Evolutionary conservation across 2,329 filamentous ascomycete species (phyloP), one percentile per base, ranked within the genome.

Genomic region (Colletotrichum spinosum): DNA sequence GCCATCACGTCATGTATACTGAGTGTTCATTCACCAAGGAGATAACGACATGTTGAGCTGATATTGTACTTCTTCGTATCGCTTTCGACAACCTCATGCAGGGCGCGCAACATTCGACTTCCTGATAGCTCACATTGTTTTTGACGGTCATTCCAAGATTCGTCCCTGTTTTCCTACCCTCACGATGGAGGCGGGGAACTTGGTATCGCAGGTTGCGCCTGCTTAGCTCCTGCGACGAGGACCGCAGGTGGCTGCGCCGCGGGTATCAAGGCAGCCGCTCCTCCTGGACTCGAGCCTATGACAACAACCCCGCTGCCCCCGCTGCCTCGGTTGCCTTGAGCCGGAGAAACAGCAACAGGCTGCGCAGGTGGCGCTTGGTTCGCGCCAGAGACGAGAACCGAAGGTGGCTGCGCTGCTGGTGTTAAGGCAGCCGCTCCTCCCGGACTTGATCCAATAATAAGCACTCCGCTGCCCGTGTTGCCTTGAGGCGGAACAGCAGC

Each of bases 221-320:
- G 57, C 34, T 54, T 60, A 12, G 50, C 57, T 8, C 50, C 50
- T 12, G 39, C 49, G 15, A 41, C 34, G 34, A 41, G 17, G 11
- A 41, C 53, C 35, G 46, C 60, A 34, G 60, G 25, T 38, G 54
- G 54, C 9, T 52, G 42, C 8, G 34, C 12, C 13, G 49, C 57
- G 13, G 54, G 37, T 12, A 2, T 6, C 10, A 12, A 6, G 15
- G 55, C 55, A 8, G 45, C 55, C 50, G 55, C 12, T 12, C 61
- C 61, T 13, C 61, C 61, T 6, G 57, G 50, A 34, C 11, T 65
- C 13, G 56, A 61, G 17, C 61, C 56, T 8, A 65, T 45, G 39
- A 61, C 9, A 12, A 65, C 39, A 7, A 65, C 17, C 17, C 17
- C 17, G 17, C 17, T 17, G 17, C 17, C 57, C 9, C 61, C 61